These are phyloP conservation scores for Fusarium bulbicola DNA, from an alignment of 2,329 filamentous ascomycete species.

Conservation along the genomic window DNA sequence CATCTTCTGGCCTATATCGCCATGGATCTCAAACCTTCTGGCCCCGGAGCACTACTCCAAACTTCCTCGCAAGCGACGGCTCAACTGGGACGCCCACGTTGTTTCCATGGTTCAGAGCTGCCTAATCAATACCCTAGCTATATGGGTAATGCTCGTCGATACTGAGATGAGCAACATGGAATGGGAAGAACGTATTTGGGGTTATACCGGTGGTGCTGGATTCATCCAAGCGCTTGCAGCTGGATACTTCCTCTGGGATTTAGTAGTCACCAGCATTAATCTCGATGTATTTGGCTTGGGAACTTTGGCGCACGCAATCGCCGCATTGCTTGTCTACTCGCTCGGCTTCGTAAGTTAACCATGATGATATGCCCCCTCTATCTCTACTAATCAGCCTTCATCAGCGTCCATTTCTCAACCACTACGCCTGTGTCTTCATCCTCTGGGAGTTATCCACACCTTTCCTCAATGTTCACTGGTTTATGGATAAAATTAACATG, in stretches of 20 bases:
- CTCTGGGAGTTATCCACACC: conserved; percentile 88
- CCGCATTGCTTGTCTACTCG: conserved; percentile 77
- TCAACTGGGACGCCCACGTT: conserved; percentile 89
- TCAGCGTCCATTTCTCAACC: conserved; percentile 85
- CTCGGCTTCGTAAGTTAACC: conserved; percentile 77
- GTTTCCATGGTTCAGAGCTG: conserved; percentile 83
- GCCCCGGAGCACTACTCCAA: conserved; percentile 73
- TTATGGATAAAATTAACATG: conserved; percentile 85
- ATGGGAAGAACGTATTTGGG: conserved; percentile 76
- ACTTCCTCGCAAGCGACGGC: conserved; percentile 66
- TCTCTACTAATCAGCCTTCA: neutral
- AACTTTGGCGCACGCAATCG: conserved; percentile 79
- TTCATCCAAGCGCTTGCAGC: conserved; percentile 80
- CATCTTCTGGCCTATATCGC: conserved; percentile 73
- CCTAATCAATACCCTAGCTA: conserved; percentile 75
- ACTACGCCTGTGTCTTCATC: conserved; percentile 82
- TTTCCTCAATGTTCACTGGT: conserved; percentile 91
- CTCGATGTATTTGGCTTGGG: conserved; percentile 78
- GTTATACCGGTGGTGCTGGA: conserved; percentile 76
- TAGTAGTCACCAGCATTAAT: conserved; percentile 74
- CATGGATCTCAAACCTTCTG: conserved; percentile 68
- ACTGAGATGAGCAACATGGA: conserved; percentile 73
- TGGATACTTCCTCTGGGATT: conserved; percentile 88
- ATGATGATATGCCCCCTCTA: neutral
- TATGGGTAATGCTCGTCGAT: conserved; percentile 77